A percentile compares a stretch with the other conserved stretches of the same genome.
These are phyloP conservation scores for Coccinonectria pachysandricola DNA, from an alignment of 2,329 filamentous ascomycete species.

Conservation along the genomic window DNA sequence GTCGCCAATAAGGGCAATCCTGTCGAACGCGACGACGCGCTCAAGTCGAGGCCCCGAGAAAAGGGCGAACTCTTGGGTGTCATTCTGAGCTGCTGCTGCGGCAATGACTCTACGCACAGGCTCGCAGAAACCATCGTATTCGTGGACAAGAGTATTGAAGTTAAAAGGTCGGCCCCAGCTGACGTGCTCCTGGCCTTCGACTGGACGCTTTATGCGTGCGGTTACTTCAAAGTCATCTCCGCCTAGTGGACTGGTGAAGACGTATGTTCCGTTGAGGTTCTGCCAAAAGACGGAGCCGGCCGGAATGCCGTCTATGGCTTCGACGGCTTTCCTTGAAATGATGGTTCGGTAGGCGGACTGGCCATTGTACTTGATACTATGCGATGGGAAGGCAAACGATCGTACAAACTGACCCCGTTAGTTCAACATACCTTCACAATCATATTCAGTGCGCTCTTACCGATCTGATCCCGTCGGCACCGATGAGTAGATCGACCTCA, in stretches of 20 bases:
- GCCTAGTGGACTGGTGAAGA: conserved; percentile 25
- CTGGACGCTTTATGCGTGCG: conserved; percentile 7
- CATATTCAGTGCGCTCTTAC: conserved; percentile 15
- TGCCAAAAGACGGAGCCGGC: conserved; percentile 23
- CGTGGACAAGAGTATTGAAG: conserved; percentile 8
- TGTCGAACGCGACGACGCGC: conserved; percentile 10
- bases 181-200: conserved; percentile 16
- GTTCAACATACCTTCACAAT: not conserved
- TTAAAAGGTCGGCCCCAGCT: conserved; percentile 21
- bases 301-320: conserved; percentile 21
- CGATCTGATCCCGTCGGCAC: conserved; percentile 42
- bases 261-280: conserved; percentile 18
- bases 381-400: conserved; percentile 29
- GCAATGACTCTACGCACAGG: conserved; percentile 20
- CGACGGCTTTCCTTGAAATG: conserved; percentile 14
- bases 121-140: conserved; percentile 21
- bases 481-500: conserved; percentile 36
- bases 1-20: conserved; percentile 41
- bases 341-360: conserved; percentile 24
- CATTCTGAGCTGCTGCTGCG: conserved; percentile 16
- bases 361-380: conserved; percentile 34
- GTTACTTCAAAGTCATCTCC: conserved; percentile 25
- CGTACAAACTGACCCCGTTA: conserved; percentile 25
- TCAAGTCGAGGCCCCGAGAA: conserved; percentile 22
- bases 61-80: conserved; percentile 20